Conservation (phyloP, 768 basidiomycete species). For the Sporobolomyces roseus region DNA sequence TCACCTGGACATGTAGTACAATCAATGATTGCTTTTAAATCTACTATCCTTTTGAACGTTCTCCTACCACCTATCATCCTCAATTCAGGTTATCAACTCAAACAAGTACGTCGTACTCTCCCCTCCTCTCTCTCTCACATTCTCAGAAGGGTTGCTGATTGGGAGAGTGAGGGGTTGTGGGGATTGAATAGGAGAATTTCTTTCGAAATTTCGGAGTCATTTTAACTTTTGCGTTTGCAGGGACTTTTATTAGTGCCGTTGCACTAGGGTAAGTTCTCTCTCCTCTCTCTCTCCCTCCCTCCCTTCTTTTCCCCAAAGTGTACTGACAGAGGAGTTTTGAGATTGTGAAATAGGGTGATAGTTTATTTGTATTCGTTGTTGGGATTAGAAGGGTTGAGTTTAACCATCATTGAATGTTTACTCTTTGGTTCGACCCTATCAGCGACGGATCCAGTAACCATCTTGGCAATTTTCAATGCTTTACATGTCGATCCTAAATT, state of each 20-base stretch:
- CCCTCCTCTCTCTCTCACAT: too few relatives aligned
- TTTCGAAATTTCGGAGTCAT: constrained; percentile 98
- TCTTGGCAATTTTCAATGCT: constrained; percentile 95
- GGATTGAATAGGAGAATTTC: constrained; percentile 77
- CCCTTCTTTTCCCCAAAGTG: not conserved
- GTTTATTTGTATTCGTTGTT: constrained; percentile 92
- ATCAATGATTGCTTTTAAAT: constrained; percentile 74
- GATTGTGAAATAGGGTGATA: constrained; percentile 54
- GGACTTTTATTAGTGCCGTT: constrained; percentile 93
- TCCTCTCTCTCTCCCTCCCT: constrained; percentile 1
- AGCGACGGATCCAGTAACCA: constrained; percentile 96
- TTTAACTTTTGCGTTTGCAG: constrained; percentile 74
- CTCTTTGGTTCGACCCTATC: constrained; percentile 94
- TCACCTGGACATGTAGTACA: constrained; percentile 90
- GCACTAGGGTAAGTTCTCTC: constrained; percentile 76
- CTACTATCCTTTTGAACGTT: constrained; percentile 95
- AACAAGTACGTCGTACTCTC: constrained; percentile 61
- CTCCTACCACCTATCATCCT: constrained; percentile 97
- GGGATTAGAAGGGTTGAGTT: constrained; percentile 79
- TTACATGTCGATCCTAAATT: constrained; percentile 98
- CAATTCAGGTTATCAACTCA: constrained; percentile 95
- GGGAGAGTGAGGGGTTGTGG: too few relatives aligned
- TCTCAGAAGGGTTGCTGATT: too few relatives aligned
- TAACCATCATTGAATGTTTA: constrained; percentile 85
- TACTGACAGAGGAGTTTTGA: constrained; percentile 54